Evolutionary conservation across 2,329 filamentous ascomycete genomes (phyloP), one percentile per base, ranked within the genome.

Genomic region (Pseudogymnoascus sp.): DNA sequence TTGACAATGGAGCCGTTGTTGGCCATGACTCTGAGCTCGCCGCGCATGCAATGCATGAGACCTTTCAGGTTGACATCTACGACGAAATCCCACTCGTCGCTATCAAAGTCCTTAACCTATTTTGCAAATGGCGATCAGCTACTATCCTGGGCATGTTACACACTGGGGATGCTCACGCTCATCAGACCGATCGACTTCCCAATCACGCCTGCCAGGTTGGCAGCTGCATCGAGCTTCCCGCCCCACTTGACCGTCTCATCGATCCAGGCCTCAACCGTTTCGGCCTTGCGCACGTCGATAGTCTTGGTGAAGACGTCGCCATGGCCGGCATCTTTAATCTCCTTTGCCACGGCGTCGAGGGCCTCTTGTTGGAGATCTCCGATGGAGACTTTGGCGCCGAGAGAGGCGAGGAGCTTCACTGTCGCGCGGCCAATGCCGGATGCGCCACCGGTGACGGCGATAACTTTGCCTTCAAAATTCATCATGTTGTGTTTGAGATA

Each of bases 381-480:
- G 5, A 71, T 66, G 23, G 65, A 70, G 11, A 71, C 66, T 12
- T 62, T 70, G 4, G 69, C 69, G 6, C 67, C 68, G 7, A 67
- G 68, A 6, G 61, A 64, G 7, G 66, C 62, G 16, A 69, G 61
- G 35, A 70, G 62, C 70, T 86, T 84, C 2, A 89, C 88, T 3
- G 92, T 83, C 0, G 89, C 88, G 58, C 90, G 83, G 14, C 90
- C 90, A 63, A 94, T 87, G 21, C 90, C 89, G 6, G 85, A 88
- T 2, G 88, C 89, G 19, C 85, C 90, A 65, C 90, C 91, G 0
- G 89, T 93, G 73, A 94, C 90, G 63, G 93, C 80, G 63, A 90
- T 89, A 5, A 83, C 85, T 63, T 81, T 80, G 63, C 74, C 77
- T 67, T 68, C 45, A 55, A 71, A 38, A 16, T n/a, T n/a, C 37